phyloP scores from a whole-genome alignment of 2,329 filamentous ascomycete genomes.

The Aspergillus costaricaensis region DNA sequence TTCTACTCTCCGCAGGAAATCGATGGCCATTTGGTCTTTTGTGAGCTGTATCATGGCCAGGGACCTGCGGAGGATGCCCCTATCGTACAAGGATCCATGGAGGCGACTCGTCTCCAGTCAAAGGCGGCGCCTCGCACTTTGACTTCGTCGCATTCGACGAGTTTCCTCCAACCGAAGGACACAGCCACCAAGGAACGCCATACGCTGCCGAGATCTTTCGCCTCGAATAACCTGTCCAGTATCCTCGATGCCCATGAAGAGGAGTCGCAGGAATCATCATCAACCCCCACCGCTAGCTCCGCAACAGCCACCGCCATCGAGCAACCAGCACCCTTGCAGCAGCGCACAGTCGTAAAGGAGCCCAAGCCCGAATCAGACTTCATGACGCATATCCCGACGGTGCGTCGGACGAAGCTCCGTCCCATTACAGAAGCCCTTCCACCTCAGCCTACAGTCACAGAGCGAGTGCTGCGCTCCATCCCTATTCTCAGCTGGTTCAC shows the following conservation, averaged over 20 bases:
- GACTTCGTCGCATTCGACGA: constrained; percentile 38
- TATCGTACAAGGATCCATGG: constrained; percentile 53
- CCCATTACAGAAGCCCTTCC: constrained; percentile 71
- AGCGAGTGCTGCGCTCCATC: constrained; percentile 65
- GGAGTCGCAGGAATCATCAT: constrained; percentile 28
- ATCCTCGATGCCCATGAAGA: constrained; percentile 35
- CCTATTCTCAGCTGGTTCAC: constrained; percentile 73
- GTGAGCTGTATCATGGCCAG: constrained; percentile 68
- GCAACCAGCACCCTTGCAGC: constrained; percentile 26
- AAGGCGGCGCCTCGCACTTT: constrained; percentile 38
- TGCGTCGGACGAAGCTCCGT: constrained; percentile 64
- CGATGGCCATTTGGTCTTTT: constrained; percentile 69
- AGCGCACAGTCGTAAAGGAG: constrained; percentile 29
- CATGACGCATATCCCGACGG: constrained; percentile 65
- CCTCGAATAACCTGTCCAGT: constrained; percentile 39
- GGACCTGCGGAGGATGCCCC: constrained; percentile 66
- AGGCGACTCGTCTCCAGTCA: constrained; percentile 26
- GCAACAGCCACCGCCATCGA: constrained; percentile 40
- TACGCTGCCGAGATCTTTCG: constrained; percentile 44
- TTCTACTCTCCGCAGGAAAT: constrained; percentile 72
- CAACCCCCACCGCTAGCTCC: constrained; percentile 46
- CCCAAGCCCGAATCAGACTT: constrained; percentile 46
- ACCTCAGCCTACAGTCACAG: constrained; percentile 65
- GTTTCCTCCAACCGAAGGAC: constrained; percentile 35
- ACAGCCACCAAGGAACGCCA: constrained; percentile 29